Percentiles rank a stretch among this genome's conserved stretches.
Conservation (phyloP, 1,139 yeast species). For the Maudiozyma humilis region DNA sequence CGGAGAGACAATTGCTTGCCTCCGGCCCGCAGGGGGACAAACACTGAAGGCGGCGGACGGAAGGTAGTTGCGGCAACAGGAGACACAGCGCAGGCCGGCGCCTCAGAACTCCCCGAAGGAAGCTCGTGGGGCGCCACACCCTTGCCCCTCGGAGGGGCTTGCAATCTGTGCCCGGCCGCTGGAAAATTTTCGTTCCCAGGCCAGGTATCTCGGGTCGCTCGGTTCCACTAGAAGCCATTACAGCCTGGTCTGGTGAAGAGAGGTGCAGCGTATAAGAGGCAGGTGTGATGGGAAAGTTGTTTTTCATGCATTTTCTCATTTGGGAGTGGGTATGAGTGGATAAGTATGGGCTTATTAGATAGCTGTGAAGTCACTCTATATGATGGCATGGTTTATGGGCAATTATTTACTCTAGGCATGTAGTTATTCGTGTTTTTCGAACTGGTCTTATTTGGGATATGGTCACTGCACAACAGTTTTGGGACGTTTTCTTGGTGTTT, state of each 20-base stretch:
- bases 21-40: no score
- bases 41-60: constrained; percentile 7
- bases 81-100: constrained; percentile 18
- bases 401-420: no score
- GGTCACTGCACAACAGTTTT: no score
- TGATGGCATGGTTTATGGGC: no score
- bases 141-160: constrained; percentile 13
- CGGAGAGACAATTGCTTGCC: background rate
- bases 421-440: no score
- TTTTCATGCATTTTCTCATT: background rate
- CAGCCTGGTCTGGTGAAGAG: constrained; percentile 23
- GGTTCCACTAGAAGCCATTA: constrained; percentile 35
- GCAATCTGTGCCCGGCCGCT: constrained; percentile 27
- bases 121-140: constrained; percentile 2
- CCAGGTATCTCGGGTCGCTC: constrained; percentile 27
- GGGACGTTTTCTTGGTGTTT: no score
- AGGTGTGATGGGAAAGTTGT: background rate
- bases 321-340: background rate
- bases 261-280: background rate
- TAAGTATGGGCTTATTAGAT: background rate
- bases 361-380: no score
- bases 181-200: constrained; percentile 27
- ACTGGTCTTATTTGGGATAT: no score
- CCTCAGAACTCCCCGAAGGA: background rate
- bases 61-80: constrained; percentile 13